Conservation (phyloP, 495 filamentous ascomycete genomes). For the Daldinia concentrica region DNA sequence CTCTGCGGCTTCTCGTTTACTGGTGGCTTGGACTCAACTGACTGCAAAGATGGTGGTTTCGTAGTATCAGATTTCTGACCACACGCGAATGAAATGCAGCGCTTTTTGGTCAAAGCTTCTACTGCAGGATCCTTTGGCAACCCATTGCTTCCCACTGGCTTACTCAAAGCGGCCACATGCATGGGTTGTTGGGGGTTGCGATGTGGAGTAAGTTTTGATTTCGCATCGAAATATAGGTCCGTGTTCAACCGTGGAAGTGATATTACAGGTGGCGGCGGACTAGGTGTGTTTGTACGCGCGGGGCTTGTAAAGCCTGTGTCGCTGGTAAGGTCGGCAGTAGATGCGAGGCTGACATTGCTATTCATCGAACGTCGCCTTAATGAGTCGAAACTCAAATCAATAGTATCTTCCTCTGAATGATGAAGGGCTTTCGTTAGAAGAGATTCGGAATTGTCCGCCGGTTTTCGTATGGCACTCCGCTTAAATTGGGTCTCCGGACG, state of each 20-base stretch:
- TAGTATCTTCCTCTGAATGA: conserved; percentile 63
- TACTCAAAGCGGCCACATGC: conserved; percentile 23
- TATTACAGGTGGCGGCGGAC: conserved; percentile 73
- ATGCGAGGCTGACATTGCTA: conserved; percentile 79
- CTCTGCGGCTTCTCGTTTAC: conserved; percentile 51
- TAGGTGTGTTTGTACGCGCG: conserved; percentile 85
- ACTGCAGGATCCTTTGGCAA: conserved; percentile 44
- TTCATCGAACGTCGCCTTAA: conserved; percentile 72
- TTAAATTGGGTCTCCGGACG: conserved; percentile 49
- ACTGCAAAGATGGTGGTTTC: conserved; percentile 41
- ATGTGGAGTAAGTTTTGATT: conserved; percentile 27
- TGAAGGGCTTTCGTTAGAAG: conserved; percentile 82
- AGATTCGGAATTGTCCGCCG: conserved; percentile 69
- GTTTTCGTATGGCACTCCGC: conserved; percentile 53
- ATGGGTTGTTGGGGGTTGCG: conserved; percentile 20
- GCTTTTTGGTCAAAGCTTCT: conserved; percentile 63
- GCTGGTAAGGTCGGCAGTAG: conserved; percentile 87
- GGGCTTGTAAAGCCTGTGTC: conserved; percentile 93
- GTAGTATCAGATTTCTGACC: conserved; percentile 56
- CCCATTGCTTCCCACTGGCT: conserved; percentile 24
- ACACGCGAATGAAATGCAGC: conserved; percentile 94
- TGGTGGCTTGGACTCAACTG: conserved; percentile 37
- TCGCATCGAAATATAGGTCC: conserved; percentile 41
- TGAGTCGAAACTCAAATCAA: conserved; percentile 37
- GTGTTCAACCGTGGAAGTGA: conserved; percentile 35